phyloP scores from a whole-genome alignment of 1,284 basidiomycete species.

The Cutaneotrichosporon sp. region DNA sequence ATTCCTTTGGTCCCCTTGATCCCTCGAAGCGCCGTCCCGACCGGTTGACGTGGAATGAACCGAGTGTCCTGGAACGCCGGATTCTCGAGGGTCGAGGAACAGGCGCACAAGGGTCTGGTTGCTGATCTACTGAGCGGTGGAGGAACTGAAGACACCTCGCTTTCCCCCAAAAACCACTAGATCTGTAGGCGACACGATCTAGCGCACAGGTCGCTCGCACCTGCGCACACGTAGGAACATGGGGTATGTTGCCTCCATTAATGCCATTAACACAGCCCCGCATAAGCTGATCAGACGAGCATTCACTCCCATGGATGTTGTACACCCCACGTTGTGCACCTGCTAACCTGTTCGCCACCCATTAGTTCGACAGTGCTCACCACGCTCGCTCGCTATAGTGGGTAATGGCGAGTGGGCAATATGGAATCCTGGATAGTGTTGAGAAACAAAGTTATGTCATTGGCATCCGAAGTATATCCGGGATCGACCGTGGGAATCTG shows the following conservation, averaged over 20 bases:
- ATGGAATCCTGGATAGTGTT: no score
- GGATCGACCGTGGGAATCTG: conserved; percentile 21
- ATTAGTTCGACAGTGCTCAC: no score
- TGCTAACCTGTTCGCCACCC: no score
- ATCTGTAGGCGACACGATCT: not conserved
- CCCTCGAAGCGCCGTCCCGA: not conserved
- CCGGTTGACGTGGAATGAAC: not conserved
- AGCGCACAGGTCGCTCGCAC: not conserved
- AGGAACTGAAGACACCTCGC: not conserved
- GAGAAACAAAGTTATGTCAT: no score
- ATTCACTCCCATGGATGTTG: no score
- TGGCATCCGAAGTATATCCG: not conserved
- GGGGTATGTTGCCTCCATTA: not conserved
- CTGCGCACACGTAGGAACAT: not conserved
- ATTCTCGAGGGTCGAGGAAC: no score
- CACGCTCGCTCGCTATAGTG: not conserved
- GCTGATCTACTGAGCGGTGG: not conserved
- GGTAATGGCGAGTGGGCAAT: no score
- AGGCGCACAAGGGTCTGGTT: not conserved
- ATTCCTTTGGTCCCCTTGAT: no score
- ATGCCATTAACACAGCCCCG: no score
- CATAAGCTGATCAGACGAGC: no score
- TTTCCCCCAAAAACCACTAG: not conserved
- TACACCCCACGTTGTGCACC: no score
- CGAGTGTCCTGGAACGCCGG: no score